Evolutionary conservation across 2,329 filamentous ascomycete genomes (phyloP), one percentile per base, ranked within the genome.

Genomic region (Fusarium subglutinans): DNA sequence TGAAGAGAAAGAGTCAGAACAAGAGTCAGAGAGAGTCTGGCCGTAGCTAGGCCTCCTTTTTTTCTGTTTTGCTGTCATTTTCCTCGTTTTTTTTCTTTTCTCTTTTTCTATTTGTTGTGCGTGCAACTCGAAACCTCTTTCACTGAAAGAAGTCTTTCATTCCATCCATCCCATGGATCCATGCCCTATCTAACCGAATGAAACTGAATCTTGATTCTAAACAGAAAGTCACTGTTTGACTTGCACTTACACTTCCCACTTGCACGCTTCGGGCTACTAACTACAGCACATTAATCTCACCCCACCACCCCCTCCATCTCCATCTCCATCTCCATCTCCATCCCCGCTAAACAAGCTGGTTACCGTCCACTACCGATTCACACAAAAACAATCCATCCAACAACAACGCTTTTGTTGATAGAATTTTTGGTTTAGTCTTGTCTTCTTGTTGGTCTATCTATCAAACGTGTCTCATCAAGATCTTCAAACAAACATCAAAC

Each of bases 331-430:
- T 35, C 33, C 33, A 35, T 35, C 30, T 13, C 30, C 30, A 3
- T 76, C 71, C 75, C 75, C 75, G 63, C 75, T 77, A 76, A 74
- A 62, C 69, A 69, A 70, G 58, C 63, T 61, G 73, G 68, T 66
- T 69, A 63, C 63, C 44, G 73, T 66, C 57, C 70, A 74, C 69
- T 76, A 60, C 65, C 60, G 72, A 65, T 60, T 62, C 70, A 70
- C 67, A 76, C 74, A 76, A 68, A 69, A 76, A 68, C 50, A 76
- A 76, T 53, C 56, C 41, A 50, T 62, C 62, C 62, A 69, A 51
- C 67, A 66, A 63, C 63, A 55, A 64, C 74, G 58, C 37, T 74
- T 28, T 37, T 37, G 38, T 66, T 68, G 48, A 62, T 30, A 24
- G 55, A 43, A 48, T 50, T 53, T 61, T 59, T 55, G 41, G 35